Base-by-base conservation (phyloP, 768 basidiomycete genomes). In the Boletus fagicola region DNA sequence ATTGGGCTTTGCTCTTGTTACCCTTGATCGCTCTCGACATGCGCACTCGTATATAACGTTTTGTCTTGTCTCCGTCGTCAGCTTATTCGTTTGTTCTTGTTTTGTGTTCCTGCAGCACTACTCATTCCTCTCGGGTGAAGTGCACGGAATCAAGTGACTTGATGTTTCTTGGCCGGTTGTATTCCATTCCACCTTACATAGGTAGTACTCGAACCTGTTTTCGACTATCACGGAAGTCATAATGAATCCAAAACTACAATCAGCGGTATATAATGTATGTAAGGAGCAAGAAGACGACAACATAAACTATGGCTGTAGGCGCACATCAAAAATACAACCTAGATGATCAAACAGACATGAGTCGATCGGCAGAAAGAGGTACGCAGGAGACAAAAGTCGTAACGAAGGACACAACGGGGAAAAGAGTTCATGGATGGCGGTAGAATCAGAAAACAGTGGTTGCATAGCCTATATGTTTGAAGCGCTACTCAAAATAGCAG, bases 11-110 rank as follows among this genome's bases (percentile, higher is more conserved):
- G 68, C 62, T 71, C 59, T 56, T 69, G 69, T 74, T 74, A 72
- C 71, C 72, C 67, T 42, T 53, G 59, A 72, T 72, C 66, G 71
- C 72, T 72, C 68, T 72, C 72, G 70, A 74, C 70, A 71, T 74
- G 70, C 60, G 66, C 66, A 63, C 60, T 64, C 63, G 58, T 72
- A 63, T 63, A 64, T 63, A 69, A 71, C 65, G 72, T 71, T 71
- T 72, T 72, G 72, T 72, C 54, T 51, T 68, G 62, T 65, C 65
- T 60, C 53, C 54, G 64, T 61, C 67, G 51, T 71, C 55, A 51
- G 61, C 57, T 61, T 63, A 61, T 58, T 68, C 35, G 56, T 62
- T 60, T 63, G 64, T 68, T 66, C 61, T 72, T 66, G 72, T 72
- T 70, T 70, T 72, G 72, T 70, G 51, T 62, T 58, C 49, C 48